Percentiles rank a stretch among this genome's conserved stretches.
phyloP scores from a whole-genome alignment of 805 yeast genomes.

The Saccharomycopsis fodiens region DNA sequence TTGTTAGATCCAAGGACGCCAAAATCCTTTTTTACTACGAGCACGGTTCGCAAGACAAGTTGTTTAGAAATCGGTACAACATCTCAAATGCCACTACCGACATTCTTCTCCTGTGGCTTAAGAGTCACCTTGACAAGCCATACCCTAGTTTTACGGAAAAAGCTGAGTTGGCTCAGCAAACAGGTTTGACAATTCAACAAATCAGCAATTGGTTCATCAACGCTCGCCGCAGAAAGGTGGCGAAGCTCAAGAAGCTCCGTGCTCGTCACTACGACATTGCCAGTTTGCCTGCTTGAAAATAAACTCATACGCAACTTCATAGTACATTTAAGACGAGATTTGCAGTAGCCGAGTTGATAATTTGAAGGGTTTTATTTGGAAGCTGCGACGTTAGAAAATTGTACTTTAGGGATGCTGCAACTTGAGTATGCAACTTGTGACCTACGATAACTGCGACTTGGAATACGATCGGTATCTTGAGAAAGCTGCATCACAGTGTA shows the following conservation, averaged over 20 bases:
- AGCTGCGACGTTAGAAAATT: too few relatives aligned
- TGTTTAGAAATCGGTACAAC: constrained; percentile 49
- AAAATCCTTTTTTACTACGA: background rate
- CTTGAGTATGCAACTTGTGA: too few relatives aligned
- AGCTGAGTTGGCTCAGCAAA: constrained; percentile 54
- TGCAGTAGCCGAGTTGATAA: too few relatives aligned
- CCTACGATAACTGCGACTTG: too few relatives aligned
- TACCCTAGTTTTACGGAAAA: constrained; percentile 80
- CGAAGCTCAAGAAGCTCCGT: constrained; percentile 33
- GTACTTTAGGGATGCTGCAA: too few relatives aligned
- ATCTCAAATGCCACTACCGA: constrained; percentile 73
- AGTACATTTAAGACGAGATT: too few relatives aligned
- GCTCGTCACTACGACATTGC: background rate
- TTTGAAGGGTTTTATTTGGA: too few relatives aligned
- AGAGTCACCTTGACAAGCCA: constrained; percentile 68
- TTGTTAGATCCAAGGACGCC: background rate
- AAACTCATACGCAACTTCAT: too few relatives aligned
- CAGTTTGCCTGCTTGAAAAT: too few relatives aligned
- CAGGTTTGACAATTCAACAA: constrained; percentile 76
- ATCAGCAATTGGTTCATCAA: constrained; percentile 84
- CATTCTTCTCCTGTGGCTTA: constrained; percentile 67
- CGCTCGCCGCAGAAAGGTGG: constrained; percentile 70
- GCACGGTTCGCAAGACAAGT: background rate
- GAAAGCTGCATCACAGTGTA: too few relatives aligned
- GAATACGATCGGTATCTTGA: too few relatives aligned